A percentile compares a stretch with the other conserved stretches of the same genome.
These are phyloP conservation scores for Pisolithus thermaeus DNA, from an alignment of 1,284 basidiomycete species.

Conservation along the genomic window DNA sequence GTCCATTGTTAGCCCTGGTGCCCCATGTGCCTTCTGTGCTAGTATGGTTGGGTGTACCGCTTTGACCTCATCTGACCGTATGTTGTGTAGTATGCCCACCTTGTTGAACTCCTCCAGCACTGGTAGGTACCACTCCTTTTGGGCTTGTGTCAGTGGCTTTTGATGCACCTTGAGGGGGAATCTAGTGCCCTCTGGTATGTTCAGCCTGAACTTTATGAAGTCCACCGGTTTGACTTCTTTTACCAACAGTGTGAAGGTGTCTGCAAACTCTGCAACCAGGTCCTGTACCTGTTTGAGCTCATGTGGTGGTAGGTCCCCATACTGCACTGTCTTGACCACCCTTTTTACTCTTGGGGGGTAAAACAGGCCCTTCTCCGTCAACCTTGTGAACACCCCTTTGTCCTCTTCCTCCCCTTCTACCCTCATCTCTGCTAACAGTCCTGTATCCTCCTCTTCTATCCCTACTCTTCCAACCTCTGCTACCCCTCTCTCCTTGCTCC, in stretches of 20 bases:
- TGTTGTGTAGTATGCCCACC: not conserved
- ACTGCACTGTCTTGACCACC: not conserved
- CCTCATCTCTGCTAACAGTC: no score
- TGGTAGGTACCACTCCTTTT: not conserved
- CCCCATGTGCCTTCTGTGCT: not conserved
- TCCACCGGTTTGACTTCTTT: slow-evolving; percentile 1
- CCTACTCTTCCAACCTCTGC: no score
- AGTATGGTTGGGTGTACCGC: not conserved
- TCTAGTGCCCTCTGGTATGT: not conserved
- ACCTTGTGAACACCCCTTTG: not conserved
- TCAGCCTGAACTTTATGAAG: not conserved
- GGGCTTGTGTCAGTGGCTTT: not conserved
- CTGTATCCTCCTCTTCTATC: no score
- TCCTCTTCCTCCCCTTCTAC: no score
- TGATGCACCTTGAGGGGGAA: not conserved
- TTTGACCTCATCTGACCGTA: slow-evolving; percentile 1
- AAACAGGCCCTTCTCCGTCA: not conserved
- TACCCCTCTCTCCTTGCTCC: no score
- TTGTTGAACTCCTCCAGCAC: not conserved
- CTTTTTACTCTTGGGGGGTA: not conserved
- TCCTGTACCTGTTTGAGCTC: not conserved
- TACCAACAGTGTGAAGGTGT: not conserved
- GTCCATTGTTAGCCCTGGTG: not conserved
- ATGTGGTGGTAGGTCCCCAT: not conserved
- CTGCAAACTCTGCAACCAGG: not conserved